phyloP scores from a whole-genome alignment of 2,329 filamentous ascomycete species.

The Aureobasidium sp. region DNA sequence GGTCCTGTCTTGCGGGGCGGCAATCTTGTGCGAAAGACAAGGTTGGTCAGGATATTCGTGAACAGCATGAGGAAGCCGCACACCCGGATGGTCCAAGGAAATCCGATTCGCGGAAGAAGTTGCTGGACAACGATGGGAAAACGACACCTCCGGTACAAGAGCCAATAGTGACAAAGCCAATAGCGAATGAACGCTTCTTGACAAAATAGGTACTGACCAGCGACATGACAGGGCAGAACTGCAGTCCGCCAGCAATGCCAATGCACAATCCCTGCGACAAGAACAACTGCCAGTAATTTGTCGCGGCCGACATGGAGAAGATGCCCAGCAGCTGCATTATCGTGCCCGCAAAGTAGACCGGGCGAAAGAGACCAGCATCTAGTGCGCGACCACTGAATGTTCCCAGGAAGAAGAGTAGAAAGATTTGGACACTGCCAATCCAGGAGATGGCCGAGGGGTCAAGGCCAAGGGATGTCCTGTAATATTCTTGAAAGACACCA shows the following conservation, averaged over 20 bases:
- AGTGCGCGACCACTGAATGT: constrained; percentile 14
- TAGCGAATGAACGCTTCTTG: constrained; percentile 26
- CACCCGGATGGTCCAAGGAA: constrained; percentile 54
- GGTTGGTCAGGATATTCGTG: constrained; percentile 22
- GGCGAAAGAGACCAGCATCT: constrained; percentile 24
- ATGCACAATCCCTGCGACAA: constrained; percentile 41
- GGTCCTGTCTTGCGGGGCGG: constrained; percentile 32
- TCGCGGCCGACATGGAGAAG: constrained; percentile 36
- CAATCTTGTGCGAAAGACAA: constrained; percentile 28
- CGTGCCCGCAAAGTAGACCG: constrained; percentile 31
- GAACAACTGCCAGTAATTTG: constrained; percentile 39
- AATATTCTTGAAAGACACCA: constrained; percentile 42
- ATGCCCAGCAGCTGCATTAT: constrained; percentile 32
- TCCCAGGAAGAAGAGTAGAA: constrained; percentile 17
- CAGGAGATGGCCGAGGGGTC: constrained; percentile 30
- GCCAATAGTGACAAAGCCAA: constrained; percentile 47
- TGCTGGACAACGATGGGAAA: constrained; percentile 50
- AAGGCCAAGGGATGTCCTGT: constrained; percentile 26
- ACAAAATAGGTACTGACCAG: constrained; percentile 32
- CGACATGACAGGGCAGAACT: constrained; percentile 31
- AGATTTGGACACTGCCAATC: constrained; percentile 20
- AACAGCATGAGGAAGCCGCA: constrained; percentile 43
- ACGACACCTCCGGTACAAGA: constrained; percentile 55
- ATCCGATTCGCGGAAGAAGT: constrained; percentile 52
- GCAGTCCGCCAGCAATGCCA: constrained; percentile 37